Evolutionary conservation across 228 moss, liverwort and hornwort species (phyloP).

Genomic region (Sphagnum fallax): DNA sequence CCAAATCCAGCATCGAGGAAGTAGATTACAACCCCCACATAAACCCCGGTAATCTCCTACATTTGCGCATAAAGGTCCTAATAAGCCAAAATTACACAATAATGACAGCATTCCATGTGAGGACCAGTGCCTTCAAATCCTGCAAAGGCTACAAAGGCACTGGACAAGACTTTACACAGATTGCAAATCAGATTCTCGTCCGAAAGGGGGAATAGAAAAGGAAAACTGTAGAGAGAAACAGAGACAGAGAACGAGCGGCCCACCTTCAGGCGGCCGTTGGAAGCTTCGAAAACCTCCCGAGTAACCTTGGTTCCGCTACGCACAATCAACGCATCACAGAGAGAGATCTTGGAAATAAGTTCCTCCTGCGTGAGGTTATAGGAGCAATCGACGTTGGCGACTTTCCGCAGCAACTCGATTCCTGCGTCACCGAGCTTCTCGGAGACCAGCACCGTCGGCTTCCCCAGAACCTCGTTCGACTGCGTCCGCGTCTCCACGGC

Average conservation of each 20-base stretch:
- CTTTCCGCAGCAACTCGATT: slow-evolving; percentile 57
- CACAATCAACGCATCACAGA: slow-evolving; percentile 88
- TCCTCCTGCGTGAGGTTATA: slow-evolving; percentile 86
- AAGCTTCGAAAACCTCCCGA: slow-evolving; percentile 78
- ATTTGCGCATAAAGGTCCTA: too few relatives aligned
- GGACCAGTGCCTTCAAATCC: too few relatives aligned
- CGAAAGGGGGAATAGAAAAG: not conserved
- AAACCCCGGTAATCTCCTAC: too few relatives aligned
- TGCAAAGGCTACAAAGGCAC: too few relatives aligned
- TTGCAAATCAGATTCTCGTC: too few relatives aligned
- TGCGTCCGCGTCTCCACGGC: slow-evolving; percentile 30
- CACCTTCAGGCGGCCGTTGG: slow-evolving; percentile 85
- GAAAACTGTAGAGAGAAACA: not conserved
- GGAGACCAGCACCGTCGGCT: slow-evolving; percentile 85
- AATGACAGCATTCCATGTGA: too few relatives aligned
- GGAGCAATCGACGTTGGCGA: slow-evolving; percentile 94
- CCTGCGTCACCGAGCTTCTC: slow-evolving; percentile 90
- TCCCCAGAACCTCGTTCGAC: slow-evolving; percentile 24
- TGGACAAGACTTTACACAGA: too few relatives aligned
- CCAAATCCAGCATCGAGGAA: too few relatives aligned
- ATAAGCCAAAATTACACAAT: too few relatives aligned
- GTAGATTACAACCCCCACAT: too few relatives aligned
- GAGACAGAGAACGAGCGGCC: not conserved
- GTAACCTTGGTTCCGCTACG: slow-evolving; percentile 96
- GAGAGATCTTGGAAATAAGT: slow-evolving; percentile 72